Evolutionary conservation across 1,139 yeast species (phyloP).

Genomic region (Candida glucosophila): DNA sequence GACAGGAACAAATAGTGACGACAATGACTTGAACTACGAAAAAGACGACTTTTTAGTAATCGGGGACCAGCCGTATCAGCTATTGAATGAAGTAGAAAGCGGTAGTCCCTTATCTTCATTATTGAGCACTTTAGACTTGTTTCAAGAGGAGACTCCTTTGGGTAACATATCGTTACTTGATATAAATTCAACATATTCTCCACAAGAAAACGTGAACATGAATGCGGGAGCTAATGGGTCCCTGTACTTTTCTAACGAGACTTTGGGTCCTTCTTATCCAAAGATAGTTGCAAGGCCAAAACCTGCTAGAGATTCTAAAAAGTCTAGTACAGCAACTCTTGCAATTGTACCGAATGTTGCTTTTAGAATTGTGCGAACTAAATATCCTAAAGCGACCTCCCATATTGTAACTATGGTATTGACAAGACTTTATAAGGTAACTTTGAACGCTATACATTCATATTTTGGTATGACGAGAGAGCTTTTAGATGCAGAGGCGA

Average conservation of each 20-base stretch:
- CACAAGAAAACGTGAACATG: neutral
- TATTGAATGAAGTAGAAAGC: slow-evolving; percentile 75
- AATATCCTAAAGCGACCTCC: slow-evolving; percentile 83
- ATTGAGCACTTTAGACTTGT: slow-evolving; percentile 66
- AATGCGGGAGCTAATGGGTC: neutral
- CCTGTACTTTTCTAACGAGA: neutral
- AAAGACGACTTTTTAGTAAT: slow-evolving; percentile 35
- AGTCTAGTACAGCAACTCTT: slow-evolving; percentile 53
- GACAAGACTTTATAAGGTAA: slow-evolving; percentile 79
- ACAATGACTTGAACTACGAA: slow-evolving; percentile 19
- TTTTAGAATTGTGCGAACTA: slow-evolving; percentile 60
- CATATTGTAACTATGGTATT: slow-evolving; percentile 91
- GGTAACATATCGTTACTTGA: no score
- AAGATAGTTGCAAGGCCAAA: slow-evolving; percentile 55
- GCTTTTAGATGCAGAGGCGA: slow-evolving; percentile 67
- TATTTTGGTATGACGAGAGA: slow-evolving; percentile 82
- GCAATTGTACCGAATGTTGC: slow-evolving; percentile 88
- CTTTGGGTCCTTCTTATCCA: slow-evolving; percentile 13
- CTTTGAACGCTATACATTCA: slow-evolving; percentile 81
- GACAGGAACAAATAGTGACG: slow-evolving; percentile 8
- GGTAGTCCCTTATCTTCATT: slow-evolving; percentile 84
- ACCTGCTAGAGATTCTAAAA: slow-evolving; percentile 10
- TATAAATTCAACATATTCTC: neutral
- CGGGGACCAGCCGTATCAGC: slow-evolving; percentile 55
- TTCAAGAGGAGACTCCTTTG: no score